phyloP scores from a whole-genome alignment of 73 alveolate genomes.

The Paramecium tetraurelia region DNA sequence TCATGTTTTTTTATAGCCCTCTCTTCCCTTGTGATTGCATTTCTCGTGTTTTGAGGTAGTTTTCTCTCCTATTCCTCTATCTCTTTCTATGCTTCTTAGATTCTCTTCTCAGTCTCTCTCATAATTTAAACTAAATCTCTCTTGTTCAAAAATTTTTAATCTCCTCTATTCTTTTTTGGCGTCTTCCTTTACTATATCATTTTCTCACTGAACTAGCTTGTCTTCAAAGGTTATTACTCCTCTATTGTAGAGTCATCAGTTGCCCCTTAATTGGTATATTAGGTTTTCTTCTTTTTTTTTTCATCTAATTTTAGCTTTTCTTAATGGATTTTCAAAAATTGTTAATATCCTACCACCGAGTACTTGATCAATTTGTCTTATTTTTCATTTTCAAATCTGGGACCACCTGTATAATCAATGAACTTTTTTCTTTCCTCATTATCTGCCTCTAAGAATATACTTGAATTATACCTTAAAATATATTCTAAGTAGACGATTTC shows the following conservation, averaged over 20 bases:
- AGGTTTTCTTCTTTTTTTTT: neutral
- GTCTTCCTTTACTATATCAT: neutral
- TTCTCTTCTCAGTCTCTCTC: neutral
- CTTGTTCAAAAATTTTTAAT: neutral
- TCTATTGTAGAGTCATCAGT: neutral
- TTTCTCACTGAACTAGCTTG: neutral
- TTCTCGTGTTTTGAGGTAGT: neutral
- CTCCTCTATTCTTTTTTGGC: constrained; percentile 48
- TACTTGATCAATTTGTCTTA: neutral
- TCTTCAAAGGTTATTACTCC: neutral
- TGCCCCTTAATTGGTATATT: neutral
- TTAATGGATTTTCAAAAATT: neutral
- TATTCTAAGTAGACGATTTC: neutral
- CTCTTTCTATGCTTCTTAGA: neutral
- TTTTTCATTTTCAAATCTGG: constrained; percentile 16
- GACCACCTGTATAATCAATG: constrained; percentile 22
- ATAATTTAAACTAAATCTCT: neutral
- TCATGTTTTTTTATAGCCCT: neutral
- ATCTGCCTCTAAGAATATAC: neutral
- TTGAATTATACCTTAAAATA: neutral
- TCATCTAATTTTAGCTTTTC: neutral
- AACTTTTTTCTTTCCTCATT: constrained; percentile 9
- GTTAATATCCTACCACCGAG: neutral
- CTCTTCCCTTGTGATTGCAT: neutral
- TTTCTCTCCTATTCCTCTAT: neutral